phyloP scores from a whole-genome alignment of 2,329 filamentous ascomycete genomes.

The Fusarium caatingaense region DNA sequence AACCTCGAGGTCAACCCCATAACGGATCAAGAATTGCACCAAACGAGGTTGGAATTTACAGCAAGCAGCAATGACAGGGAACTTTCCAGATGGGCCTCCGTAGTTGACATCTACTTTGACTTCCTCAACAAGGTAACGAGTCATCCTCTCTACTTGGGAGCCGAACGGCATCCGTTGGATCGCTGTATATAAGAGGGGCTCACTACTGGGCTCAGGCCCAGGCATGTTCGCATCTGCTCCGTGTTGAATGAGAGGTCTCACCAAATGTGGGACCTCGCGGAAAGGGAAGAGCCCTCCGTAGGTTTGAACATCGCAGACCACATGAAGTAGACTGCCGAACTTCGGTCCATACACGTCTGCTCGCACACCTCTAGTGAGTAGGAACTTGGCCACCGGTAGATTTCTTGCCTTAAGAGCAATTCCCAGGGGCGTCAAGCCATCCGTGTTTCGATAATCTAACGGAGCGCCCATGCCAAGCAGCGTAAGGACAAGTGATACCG shows the following conservation, averaged over 20 bases:
- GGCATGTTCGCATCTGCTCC: background rate
- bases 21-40: background rate
- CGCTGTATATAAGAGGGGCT: background rate
- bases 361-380: background rate
- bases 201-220: background rate
- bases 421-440: background rate
- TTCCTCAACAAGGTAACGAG: background rate
- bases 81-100: background rate
- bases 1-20: background rate
- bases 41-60: accelerated
- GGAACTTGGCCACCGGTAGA: background rate
- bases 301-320: background rate
- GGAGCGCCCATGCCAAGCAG: background rate
- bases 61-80: background rate
- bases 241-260: background rate
- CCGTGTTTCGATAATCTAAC: background rate
- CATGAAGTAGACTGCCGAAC: background rate
- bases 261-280: background rate
- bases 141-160: background rate
- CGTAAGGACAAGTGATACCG: background rate
- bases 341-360: background rate
- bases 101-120: background rate
- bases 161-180: accelerated
- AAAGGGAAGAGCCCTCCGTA: background rate
- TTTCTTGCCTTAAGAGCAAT: background rate